Evolutionary conservation across 176 grass and related monocot species (phyloP).

Genomic region (Zizania latifolia): DNA sequence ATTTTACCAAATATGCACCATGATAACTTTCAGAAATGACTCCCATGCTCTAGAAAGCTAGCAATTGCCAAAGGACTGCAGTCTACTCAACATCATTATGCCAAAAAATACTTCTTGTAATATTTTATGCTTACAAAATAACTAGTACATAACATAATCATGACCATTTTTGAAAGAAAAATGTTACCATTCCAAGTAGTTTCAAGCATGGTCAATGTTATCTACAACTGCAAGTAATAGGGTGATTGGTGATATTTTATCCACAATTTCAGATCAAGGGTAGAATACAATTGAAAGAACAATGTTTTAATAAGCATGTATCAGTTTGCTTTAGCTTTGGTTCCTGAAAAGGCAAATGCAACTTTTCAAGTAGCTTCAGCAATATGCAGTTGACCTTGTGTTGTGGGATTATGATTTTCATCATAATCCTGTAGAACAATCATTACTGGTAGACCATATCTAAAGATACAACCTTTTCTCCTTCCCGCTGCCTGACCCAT

Average conservation of each 20-base stretch:
- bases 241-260: background rate
- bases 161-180: background rate
- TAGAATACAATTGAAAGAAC: background rate
- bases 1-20: background rate
- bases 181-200: background rate
- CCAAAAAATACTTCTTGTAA: background rate
- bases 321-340: constrained; percentile 11
- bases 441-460: constrained; percentile 53
- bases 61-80: background rate
- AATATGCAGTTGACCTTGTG: constrained; percentile 57
- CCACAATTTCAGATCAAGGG: background rate
- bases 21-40: constrained; percentile 16
- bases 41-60: background rate
- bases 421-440: constrained; percentile 41
- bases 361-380: constrained; percentile 39
- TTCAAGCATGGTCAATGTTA: background rate
- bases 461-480: constrained; percentile 25
- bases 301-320: background rate
- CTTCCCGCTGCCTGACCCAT: constrained; percentile 23
- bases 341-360: constrained; percentile 31
- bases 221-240: background rate
- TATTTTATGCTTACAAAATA: background rate
- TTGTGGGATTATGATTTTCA: constrained; percentile 38
- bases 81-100: background rate
- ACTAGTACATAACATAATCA: background rate